These are phyloP conservation scores for Apiospora phragmitis DNA, from an alignment of 2,329 filamentous ascomycete species.

Conservation along the genomic window DNA sequence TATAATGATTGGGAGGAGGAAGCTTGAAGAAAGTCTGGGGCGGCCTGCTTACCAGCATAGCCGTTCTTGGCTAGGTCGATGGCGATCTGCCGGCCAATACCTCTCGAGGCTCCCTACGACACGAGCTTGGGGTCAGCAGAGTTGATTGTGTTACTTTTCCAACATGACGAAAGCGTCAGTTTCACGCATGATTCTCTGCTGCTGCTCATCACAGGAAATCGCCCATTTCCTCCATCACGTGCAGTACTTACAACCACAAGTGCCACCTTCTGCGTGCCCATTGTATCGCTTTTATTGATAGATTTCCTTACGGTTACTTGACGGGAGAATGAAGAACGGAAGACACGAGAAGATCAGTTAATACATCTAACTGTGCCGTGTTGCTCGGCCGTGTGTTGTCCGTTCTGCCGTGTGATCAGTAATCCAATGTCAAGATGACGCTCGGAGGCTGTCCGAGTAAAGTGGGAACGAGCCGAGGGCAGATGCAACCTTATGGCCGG, in stretches of 20 bases:
- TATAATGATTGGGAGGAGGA: too few species aligned
- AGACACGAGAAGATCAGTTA: not conserved
- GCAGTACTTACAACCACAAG: not conserved
- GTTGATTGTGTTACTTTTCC: not conserved
- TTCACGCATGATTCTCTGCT: too few species aligned
- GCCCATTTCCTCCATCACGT: too few species aligned
- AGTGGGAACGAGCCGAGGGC: conserved; percentile 1
- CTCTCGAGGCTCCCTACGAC: conserved; percentile 65
- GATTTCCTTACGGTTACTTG: not conserved
- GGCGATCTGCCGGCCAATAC: conserved; percentile 79
- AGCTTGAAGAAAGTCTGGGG: too few species aligned
- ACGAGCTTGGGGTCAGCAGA: not conserved
- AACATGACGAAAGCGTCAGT: too few species aligned
- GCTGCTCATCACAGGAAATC: too few species aligned
- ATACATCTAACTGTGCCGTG: not conserved
- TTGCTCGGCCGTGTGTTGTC: not conserved
- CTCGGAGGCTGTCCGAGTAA: not conserved
- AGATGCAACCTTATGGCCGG: not conserved
- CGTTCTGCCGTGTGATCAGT: not conserved
- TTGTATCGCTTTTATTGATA: not conserved
- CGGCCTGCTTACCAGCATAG: conserved; percentile 58
- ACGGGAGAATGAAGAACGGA: not conserved
- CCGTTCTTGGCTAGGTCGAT: conserved; percentile 72
- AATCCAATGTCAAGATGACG: not conserved
- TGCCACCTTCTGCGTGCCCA: not conserved